phyloP scores from a whole-genome alignment of 306 rosid genomes.

The Vigna hirtella region DNA sequence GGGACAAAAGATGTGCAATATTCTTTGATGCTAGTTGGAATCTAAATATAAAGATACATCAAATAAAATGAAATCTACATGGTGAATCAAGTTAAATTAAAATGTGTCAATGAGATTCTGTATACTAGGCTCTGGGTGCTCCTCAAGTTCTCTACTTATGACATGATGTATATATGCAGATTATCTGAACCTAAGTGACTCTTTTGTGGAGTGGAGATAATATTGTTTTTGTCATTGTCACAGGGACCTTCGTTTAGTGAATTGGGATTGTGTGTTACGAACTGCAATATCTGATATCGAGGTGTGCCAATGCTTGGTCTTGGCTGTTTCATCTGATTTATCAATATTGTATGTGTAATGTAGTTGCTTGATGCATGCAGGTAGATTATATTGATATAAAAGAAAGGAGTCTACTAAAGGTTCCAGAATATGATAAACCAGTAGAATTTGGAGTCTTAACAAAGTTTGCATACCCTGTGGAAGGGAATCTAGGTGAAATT shows the following conservation, averaged over 20 bases:
- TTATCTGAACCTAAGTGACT: neutral
- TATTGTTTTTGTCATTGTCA: slow-evolving; percentile 30
- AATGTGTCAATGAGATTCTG: slow-evolving; percentile 3
- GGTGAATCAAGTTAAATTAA: neutral
- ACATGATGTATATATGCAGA: slow-evolving; percentile 2
- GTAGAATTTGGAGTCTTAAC: slow-evolving; percentile 92
- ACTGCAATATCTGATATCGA: slow-evolving; percentile 97
- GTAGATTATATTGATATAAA: slow-evolving; percentile 89
- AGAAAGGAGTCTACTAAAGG: slow-evolving; percentile 69
- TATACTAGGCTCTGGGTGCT: slow-evolving; percentile 23
- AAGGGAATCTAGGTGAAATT: slow-evolving; percentile 83
- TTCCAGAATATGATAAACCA: slow-evolving; percentile 83
- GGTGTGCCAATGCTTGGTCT: slow-evolving; percentile 53
- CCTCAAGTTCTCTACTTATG: slow-evolving; percentile 22
- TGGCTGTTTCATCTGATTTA: slow-evolving; percentile 18
- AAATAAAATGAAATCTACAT: neutral
- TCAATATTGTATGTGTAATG: slow-evolving; percentile 19
- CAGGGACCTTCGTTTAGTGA: slow-evolving; percentile 92
- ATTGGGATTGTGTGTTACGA: slow-evolving; percentile 91
- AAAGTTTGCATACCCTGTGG: slow-evolving; percentile 88
- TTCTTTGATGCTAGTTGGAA: slow-evolving; percentile 16
- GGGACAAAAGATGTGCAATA: neutral
- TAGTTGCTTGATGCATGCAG: slow-evolving; percentile 54
- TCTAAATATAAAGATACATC: neutral
- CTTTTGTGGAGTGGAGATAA: slow-evolving; percentile 10